Conservation (phyloP, 2,329 filamentous ascomycete species). For the Pseudodiploospora longispora region DNA sequence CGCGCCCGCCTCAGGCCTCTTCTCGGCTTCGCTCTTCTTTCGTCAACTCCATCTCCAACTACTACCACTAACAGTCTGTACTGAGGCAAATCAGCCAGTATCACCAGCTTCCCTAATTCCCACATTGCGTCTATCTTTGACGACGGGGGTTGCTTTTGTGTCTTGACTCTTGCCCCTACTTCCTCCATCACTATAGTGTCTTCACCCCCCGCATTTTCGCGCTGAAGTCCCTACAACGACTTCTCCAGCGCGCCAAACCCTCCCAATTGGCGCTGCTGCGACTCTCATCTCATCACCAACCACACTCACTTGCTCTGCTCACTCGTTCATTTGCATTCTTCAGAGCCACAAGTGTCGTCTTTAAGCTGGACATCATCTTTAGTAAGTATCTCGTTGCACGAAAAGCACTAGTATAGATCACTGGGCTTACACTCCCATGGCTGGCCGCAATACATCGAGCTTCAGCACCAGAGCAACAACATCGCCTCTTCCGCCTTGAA, state of each 20-base stretch:
- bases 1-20: conserved; percentile 20
- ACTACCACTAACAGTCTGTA: not conserved
- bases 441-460: not conserved
- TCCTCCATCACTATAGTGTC: too few relatives aligned
- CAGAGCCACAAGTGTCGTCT: not conserved
- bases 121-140: too few relatives aligned
- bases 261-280: conserved; percentile 8
- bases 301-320: not conserved
- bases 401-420: not conserved
- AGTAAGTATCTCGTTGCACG: conserved; percentile 3
- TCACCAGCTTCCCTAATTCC: not conserved
- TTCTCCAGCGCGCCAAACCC: conserved; percentile 6
- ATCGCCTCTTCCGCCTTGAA: conserved; percentile 1
- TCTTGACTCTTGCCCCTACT: too few relatives aligned
- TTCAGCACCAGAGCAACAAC: not conserved
- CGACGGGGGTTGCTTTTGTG: too few relatives aligned
- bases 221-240: too few relatives aligned
- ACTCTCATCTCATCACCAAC: not conserved
- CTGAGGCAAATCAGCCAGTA: not conserved
- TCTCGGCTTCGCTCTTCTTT: conserved; percentile 1
- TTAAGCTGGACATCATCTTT: conserved; percentile 1
- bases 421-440: conserved; percentile 10
- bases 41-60: not conserved
- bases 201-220: too few relatives aligned
- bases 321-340: conserved; percentile 1